Base-by-base conservation (phyloP, 2,329 filamentous ascomycete species). In the Aureobasidium sp. region DNA sequence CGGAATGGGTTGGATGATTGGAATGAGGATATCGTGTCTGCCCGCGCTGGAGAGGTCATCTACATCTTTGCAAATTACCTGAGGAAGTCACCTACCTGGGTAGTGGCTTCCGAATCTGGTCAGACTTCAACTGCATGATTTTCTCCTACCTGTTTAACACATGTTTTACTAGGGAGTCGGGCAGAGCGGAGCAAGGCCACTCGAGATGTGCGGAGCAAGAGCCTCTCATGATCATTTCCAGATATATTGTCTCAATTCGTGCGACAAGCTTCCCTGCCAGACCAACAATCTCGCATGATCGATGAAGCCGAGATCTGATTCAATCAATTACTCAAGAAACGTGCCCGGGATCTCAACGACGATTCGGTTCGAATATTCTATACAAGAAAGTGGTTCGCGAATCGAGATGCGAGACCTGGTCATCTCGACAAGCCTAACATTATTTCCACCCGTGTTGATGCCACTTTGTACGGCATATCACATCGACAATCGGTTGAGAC, bases 401-500 rank as follows among this genome's bases (percentile, higher is more conserved):
- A 21, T 21, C 21, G 21, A 21, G 21, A 21, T 21, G 21, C 21
- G 21, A 21, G 21, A 21, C 21, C 6, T 32, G 48, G 10, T 55
- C 8, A 16, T 55, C 10, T 36, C 39, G 9, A n/a, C 27, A 13
- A 9, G 8, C 13, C 25, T 25, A 42, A 32, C 5, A 9, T 47
- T 30, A 29, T 9, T 54, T 21, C 13, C 39, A 34, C 10, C 25
- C 41, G 41, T 45, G 27, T 45, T 57, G 41, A 44, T 57, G 53
- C 39, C 25, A 36, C 27, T 57, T 57, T 39, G 47, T 27, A 57
- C 30, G 53, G 53, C 37, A 42, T 32, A 34, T 44, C 36, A 13
- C 37, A 57, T 32, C 32, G 21, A 32, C 39, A 48, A 58, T 58
- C 54, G 54, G 54, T 58, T 58, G 54, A 58, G 54, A 30, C 42